Conservation (phyloP, 495 filamentous ascomycete species). For the Penicillium mononematosum region DNA sequence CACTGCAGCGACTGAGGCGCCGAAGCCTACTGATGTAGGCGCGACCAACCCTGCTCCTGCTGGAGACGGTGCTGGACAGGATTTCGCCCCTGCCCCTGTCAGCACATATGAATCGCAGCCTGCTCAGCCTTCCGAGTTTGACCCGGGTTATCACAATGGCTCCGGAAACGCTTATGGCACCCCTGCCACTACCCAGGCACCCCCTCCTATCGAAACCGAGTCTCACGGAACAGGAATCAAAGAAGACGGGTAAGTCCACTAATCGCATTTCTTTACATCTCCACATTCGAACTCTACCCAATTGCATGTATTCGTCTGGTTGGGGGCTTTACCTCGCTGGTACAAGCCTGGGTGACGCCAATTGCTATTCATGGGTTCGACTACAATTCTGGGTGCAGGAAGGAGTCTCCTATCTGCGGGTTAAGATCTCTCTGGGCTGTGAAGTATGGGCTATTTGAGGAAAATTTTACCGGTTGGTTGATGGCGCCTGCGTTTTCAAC, state of each 20-base stretch:
- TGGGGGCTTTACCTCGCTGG: conserved; percentile 11
- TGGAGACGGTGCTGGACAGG: conserved; percentile 24
- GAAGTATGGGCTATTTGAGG: conserved; percentile 6
- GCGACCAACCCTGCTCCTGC: conserved; percentile 20
- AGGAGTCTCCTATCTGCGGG: neutral
- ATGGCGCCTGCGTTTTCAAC: neutral
- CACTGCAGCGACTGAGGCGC: conserved; percentile 33
- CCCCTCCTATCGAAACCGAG: conserved; percentile 34
- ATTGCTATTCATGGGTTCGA: conserved; percentile 21
- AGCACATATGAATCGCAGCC: conserved; percentile 34
- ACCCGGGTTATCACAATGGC: conserved; percentile 60
- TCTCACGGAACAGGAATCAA: conserved; percentile 71
- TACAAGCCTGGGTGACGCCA: conserved; percentile 7
- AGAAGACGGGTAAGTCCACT: conserved; percentile 93
- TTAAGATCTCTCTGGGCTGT: neutral
- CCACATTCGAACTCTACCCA: conserved; percentile 13
- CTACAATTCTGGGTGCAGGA: conserved; percentile 10
- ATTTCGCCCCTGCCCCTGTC: conserved; percentile 43
- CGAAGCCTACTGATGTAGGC: conserved; percentile 30
- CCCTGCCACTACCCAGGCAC: conserved; percentile 34
- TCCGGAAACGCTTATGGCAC: conserved; percentile 57
- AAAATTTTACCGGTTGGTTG: neutral
- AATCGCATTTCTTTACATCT: conserved; percentile 18
- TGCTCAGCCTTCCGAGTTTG: conserved; percentile 47
- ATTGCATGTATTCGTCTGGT: conserved; percentile 5